These are phyloP conservation scores for Saturnispora hagleri DNA, from an alignment of 805 yeast species.

Conservation along the genomic window DNA sequence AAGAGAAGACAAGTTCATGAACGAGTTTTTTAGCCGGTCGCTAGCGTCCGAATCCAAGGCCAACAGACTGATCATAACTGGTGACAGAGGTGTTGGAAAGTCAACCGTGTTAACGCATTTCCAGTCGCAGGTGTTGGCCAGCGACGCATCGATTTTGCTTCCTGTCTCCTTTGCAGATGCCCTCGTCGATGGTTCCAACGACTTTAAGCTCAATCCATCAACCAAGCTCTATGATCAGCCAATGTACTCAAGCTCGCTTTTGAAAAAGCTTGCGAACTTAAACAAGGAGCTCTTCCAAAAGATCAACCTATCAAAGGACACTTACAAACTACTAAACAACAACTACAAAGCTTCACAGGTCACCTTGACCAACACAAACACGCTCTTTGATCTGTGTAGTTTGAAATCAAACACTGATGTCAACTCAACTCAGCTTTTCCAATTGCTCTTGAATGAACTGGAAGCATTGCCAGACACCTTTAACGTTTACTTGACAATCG, in stretches of 20 bases:
- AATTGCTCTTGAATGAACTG: constrained; percentile 48
- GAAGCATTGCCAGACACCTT: constrained; percentile 32
- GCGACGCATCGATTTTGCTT: constrained; percentile 35
- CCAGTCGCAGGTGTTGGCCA: constrained; percentile 39
- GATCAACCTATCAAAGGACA: constrained; percentile 18
- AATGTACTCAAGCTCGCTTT: constrained; percentile 55
- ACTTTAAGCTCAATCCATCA: constrained; percentile 47
- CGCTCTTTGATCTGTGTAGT: constrained; percentile 37
- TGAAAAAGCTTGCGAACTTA: constrained; percentile 40
- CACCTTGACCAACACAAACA: constrained; percentile 16
- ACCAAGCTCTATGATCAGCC: constrained; percentile 61
- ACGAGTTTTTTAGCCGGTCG: constrained; percentile 28
- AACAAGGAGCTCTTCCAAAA: constrained; percentile 34
- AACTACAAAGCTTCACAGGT: constrained; percentile 14
- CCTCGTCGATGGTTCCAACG: constrained; percentile 65
- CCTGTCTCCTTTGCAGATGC: constrained; percentile 55
- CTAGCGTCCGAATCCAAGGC: constrained; percentile 25
- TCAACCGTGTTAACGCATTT: constrained; percentile 63
- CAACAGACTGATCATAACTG: constrained; percentile 51
- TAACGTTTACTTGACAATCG: constrained; percentile 65
- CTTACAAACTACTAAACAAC: constrained; percentile 15
- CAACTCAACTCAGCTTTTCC: constrained; percentile 38
- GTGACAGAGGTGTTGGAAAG: constrained; percentile 75
- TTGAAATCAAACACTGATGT: constrained; percentile 14
- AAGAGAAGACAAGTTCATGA: constrained; percentile 34